Evolutionary conservation across 164 flowering plant genomes (phyloP), one percentile per base, ranked within the genome.

Genomic region (Chimonanthus salicifolius): DNA sequence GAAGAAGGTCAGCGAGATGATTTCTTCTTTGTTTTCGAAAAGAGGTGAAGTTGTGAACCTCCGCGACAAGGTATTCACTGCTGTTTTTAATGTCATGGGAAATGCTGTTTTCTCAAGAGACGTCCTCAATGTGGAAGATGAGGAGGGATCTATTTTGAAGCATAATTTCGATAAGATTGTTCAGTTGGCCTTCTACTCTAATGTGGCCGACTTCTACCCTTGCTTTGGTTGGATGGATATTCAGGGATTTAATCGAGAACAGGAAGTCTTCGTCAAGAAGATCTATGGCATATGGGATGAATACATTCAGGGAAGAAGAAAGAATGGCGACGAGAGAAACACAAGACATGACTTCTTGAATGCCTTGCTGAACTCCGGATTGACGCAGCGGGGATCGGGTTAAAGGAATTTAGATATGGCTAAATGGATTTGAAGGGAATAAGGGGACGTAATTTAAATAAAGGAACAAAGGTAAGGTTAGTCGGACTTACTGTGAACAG

Each of bases 1-100:
- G 79, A 69, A 63, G 58, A 83, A 81, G 62, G 76, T 72, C 13
- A 15, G 3, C n/a, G 79, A 78, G 0, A 66, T 84, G 80, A 69
- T 78, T 8, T 48, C 45, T 44, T 74, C 45, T 65, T 6, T 80
- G 6, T 33, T 68, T 8, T 4, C 20, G 9, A 78, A 68, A 64
- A 69, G 71, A 54, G 82, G 82, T 0, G 11, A 76, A 13, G 79
- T 47, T 10, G 71, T 83, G 64, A 49, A 66, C 0, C 21, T 81
- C 49, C 68, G 75, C 7, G 79, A 83, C 15, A 21, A 73, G 11
- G 71, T 74, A 2, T 77, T 80, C 54, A 74, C 58, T 3, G 63
- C 78, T 7, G 65, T 69, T 1, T 60, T 67, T 21, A 74, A 77
- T 49, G 73, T 63, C 3, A 62, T 74, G 60, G 69, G 76, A 3